phyloP scores from a whole-genome alignment of 225 moss, liverwort and hornwort species.

The Asterella californica region DNA sequence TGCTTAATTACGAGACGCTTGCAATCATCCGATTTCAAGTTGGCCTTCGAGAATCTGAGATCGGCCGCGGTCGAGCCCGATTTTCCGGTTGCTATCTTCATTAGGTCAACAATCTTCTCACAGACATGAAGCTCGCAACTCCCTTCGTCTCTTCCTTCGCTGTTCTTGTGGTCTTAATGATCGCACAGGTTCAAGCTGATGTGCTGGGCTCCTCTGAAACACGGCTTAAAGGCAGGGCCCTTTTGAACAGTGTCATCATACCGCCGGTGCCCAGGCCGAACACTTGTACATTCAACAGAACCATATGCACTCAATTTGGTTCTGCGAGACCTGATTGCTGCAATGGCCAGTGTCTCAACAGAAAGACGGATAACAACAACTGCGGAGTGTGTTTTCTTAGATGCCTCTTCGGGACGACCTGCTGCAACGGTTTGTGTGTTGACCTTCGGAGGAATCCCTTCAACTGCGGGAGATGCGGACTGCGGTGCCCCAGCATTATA shows the following conservation, averaged over 20 bases:
- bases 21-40: no score
- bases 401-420: neutral
- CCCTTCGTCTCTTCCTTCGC: neutral
- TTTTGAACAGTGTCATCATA: neutral
- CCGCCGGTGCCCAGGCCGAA: neutral
- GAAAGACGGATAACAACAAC: neutral
- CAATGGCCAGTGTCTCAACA: neutral
- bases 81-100: neutral
- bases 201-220: neutral
- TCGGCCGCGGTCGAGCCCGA: no score
- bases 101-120: neutral
- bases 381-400: neutral
- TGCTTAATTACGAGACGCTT: no score
- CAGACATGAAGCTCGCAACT: neutral
- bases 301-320: neutral
- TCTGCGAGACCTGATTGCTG: conserved; percentile 2
- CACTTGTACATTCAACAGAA: neutral
- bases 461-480: conserved; percentile 2
- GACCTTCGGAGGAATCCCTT: neutral
- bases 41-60: no score
- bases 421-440: neutral
- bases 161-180: neutral
- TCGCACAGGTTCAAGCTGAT: neutral
- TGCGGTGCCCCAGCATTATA: neutral
- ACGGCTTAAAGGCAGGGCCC: neutral